Evolutionary conservation across 2,329 filamentous ascomycete genomes (phyloP), one percentile per base, ranked within the genome.

Genomic region (Neonectria neomacrospora): DNA sequence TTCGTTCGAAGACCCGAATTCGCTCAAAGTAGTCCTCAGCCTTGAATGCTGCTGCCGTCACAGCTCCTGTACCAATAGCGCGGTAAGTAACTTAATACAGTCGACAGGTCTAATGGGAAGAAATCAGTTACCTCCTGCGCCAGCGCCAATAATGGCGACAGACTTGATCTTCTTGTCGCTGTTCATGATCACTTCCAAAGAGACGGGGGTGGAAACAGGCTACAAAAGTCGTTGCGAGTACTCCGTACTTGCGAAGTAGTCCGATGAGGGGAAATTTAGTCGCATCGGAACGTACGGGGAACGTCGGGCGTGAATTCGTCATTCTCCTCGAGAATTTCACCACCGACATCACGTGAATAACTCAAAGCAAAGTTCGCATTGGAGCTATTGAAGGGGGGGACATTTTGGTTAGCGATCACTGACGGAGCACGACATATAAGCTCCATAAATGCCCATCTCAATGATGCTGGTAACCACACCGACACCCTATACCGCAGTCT

Each of bases 41-140:
- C 30, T 80, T 77, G 12, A 85, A 74, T 1, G 83, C 81, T 0
- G 82, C 81, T 0, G 82, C 82, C 0, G 83, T 80, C 2, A 81
- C 73, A 2, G 82, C 80, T n/a, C 83, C 83, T 85, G 2, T 0
- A 18, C 5, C 16, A 3, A 9, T 9, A 1, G 26, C 3, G 16
- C 14, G 6, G n/a, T 64, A 9, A 51, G 22, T 11, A 3, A 1
- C 11, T 3, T 2, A 1, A 4, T 9, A 22, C 3, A 1, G 0
- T 32, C 6, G 12, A 18, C 6, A 32, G 20, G 10, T 11, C 3
- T 18, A 6, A 1, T 2, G 3, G n/a, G 3, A 41, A 41, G n/a
- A 41, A 42, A n/a, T 18, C 66, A 42, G 14, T 20, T 66, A 72
- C 70, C 70, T 12, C 67, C 58, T 28, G 70, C 70, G 10, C 69